Evolutionary conservation across 1,284 basidiomycete genomes (phyloP), one percentile per base, ranked within the genome.

Genomic region (Tilletia caries): DNA sequence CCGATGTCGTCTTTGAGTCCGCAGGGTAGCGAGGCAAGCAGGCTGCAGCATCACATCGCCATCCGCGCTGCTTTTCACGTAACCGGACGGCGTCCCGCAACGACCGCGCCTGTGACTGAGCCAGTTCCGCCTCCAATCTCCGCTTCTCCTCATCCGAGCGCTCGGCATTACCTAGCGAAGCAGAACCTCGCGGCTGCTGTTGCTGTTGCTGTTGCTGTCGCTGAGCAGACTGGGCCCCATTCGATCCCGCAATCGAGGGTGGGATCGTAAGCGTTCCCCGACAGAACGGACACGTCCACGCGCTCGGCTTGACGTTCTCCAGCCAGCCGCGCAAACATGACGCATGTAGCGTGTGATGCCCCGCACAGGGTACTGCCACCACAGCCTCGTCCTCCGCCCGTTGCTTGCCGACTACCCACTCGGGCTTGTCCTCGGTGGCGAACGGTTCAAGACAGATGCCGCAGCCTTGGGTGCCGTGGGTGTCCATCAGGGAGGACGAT

Each of bases 201-300:
- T 1, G 37, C 15, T 41, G 37, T 41, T 41, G 37, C 15, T 41
- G 37, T 15, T 41, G 37, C n/a, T n/a, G n/a, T n/a, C n/a, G n/a
- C n/a, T n/a, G n/a, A 20, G 37, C 29, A 20, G 10, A 29, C 23
- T 25, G 23, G 27, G 50, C 6, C 12, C 25, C 27, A 33, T 18
- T 34, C 2, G 32, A 15, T 20, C 58, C 58, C 10, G 18, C 58
- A n/a, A 62, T 25, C 6, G 29, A 20, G 15, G 58, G 58, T 10
- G 58, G 58, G 6, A 62, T 34, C 29, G 27, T 32, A 23, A 82
- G 70, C 32, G 67, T 66, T 0, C 70, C 71, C 15, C 81, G 73
- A 66, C 81, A 82, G 27, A 79, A 80, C 8, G 81, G 81, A 54
- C 81, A 82, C 0, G 74, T 75, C 81, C 81, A 82, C 37, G 80